Percentiles rank a stretch among this genome's conserved stretches.
Evolutionary conservation across 2,329 filamentous ascomycete genomes (phyloP).

Genomic region (Talaromyces pinophilus): DNA sequence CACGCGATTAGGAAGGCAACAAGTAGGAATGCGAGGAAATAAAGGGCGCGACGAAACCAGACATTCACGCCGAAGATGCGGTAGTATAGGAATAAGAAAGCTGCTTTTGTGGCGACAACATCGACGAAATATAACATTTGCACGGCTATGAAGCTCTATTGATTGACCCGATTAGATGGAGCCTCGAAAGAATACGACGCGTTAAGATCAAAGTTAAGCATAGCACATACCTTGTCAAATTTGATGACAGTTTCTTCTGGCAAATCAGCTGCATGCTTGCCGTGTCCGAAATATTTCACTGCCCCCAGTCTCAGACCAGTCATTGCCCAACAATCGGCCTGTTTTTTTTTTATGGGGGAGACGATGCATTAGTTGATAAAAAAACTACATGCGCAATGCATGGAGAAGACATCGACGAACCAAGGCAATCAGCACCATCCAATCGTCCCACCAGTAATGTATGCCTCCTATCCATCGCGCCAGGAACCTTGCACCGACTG

Average conservation of each 20-base stretch:
- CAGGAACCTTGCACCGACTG: slow-evolving; percentile 29
- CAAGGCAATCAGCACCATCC: slow-evolving; percentile 30
- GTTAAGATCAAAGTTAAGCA: not conserved
- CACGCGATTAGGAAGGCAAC: slow-evolving; percentile 30
- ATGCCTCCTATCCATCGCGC: slow-evolving; percentile 28
- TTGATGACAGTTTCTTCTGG: slow-evolving; percentile 21
- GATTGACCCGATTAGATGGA: not conserved
- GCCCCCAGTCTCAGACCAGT: slow-evolving; percentile 27
- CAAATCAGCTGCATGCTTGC: slow-evolving; percentile 25
- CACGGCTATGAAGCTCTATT: slow-evolving; percentile 30
- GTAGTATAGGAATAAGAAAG: slow-evolving; percentile 33
- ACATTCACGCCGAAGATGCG: slow-evolving; percentile 33
- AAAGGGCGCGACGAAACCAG: slow-evolving; percentile 29
- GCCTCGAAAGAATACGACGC: not conserved
- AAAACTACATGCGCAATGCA: not conserved
- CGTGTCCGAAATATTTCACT: slow-evolving; percentile 26
- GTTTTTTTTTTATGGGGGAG: not conserved
- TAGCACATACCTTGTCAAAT: slow-evolving; percentile 28
- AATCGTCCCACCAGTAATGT: slow-evolving; percentile 36
- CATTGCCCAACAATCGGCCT: slow-evolving; percentile 32
- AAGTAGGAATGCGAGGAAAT: slow-evolving; percentile 25
- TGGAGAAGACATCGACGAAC: slow-evolving; percentile 22
- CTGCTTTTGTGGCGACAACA: slow-evolving; percentile 31
- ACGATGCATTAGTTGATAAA: not conserved
- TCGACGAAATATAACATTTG: slow-evolving; percentile 32